Evolutionary conservation across 208 protist genomes (phyloP).

Genomic region (Strigomonas culicis): DNA sequence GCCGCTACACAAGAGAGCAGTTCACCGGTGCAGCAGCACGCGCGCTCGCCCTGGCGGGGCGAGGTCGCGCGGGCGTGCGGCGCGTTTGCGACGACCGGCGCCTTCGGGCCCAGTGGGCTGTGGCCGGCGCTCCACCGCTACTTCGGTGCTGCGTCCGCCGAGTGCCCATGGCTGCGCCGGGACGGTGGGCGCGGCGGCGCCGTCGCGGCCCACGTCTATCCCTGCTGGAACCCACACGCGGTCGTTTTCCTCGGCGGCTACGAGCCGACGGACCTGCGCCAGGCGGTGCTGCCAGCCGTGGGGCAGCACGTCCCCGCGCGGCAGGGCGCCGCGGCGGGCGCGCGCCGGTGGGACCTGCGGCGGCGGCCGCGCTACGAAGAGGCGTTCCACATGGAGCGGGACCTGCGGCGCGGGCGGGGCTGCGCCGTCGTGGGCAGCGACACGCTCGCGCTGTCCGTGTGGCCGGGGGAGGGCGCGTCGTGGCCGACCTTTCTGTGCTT

Average conservation of each 20-base stretch:
- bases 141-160: too few species aligned
- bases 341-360: not conserved
- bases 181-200: too few species aligned
- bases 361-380: not conserved
- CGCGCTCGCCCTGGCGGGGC: too few species aligned
- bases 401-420: not conserved
- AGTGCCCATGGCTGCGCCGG: too few species aligned
- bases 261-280: not conserved
- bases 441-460: not conserved
- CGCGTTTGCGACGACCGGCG: too few species aligned
- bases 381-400: not conserved
- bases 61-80: too few species aligned
- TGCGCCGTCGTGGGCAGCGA: slow-evolving; percentile 1
- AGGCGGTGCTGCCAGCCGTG: not conserved
- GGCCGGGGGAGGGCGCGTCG: not conserved
- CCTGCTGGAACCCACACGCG: slow-evolving; percentile 1
- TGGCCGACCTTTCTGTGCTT: not conserved
- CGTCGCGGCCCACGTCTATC: not conserved
- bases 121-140: too few species aligned
- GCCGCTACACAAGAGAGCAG: too few species aligned
- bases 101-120: too few species aligned
- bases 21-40: too few species aligned
- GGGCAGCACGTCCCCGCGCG: not conserved
- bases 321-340: not conserved
- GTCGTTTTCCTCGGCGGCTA: slow-evolving; percentile 6